Percentiles rank a stretch among this genome's conserved stretches.
These are phyloP conservation scores for Fusarium napiforme DNA, from an alignment of 2,329 filamentous ascomycete species.

Conservation along the genomic window DNA sequence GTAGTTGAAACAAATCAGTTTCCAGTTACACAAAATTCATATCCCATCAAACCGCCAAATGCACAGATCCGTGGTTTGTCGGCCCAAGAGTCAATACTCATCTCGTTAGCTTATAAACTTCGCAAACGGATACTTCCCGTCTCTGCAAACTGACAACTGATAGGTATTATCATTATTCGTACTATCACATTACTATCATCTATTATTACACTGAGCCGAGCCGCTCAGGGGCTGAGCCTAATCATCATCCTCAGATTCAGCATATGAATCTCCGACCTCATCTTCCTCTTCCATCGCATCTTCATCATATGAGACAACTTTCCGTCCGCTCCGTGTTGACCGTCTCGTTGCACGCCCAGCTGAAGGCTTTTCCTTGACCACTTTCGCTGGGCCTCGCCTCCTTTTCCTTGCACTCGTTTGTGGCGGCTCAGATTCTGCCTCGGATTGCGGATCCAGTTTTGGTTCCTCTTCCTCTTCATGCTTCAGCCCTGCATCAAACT, in stretches of 20 bases:
- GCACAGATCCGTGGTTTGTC: neutral
- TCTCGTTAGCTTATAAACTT: neutral
- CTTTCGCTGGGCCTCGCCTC: conserved; percentile 10
- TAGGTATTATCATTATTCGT: conserved; percentile 8
- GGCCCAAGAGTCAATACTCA: neutral
- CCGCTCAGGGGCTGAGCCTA: neutral
- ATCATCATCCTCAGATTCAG: conserved; percentile 15
- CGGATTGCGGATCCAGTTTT: neutral
- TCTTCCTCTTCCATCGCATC: conserved; percentile 19
- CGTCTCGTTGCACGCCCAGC: conserved; percentile 21
- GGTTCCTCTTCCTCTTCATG: neutral
- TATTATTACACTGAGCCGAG: neutral
- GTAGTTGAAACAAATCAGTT: neutral
- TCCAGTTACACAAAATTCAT: neutral
- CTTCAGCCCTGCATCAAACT: neutral
- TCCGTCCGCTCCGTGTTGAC: conserved; percentile 34
- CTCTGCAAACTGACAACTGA: neutral
- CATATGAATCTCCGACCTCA: conserved; percentile 21
- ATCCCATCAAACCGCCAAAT: neutral
- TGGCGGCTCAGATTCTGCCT: conserved; percentile 13
- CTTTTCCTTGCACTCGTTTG: conserved; percentile 2
- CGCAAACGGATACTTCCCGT: neutral
- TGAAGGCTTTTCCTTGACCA: neutral
- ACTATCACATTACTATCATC: neutral
- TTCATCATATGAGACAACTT: conserved; percentile 23